Evolutionary conservation across 1,284 basidiomycete genomes (phyloP).

Genomic region (Malassezia vespertilionis): DNA sequence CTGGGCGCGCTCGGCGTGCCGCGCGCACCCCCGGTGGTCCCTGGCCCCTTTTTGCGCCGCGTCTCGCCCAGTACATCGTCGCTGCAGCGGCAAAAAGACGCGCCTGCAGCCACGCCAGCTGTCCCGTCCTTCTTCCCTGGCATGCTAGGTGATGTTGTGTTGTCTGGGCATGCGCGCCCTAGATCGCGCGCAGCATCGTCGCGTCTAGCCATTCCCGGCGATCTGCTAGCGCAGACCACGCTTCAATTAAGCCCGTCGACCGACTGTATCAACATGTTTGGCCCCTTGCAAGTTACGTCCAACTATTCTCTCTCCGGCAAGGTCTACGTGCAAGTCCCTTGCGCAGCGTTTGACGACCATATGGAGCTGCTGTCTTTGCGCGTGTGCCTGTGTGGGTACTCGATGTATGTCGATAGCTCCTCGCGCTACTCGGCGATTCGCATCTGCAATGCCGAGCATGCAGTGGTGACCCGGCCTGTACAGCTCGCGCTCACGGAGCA

Average conservation of each 20-base stretch:
- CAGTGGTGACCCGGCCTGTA: conserved; percentile 20
- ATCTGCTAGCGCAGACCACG: too few species aligned
- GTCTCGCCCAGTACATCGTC: too few species aligned
- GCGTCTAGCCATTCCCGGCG: too few species aligned
- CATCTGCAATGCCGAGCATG: conserved; percentile 27
- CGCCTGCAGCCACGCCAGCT: too few species aligned
- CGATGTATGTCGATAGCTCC: conserved; percentile 38
- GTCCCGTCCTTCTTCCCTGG: too few species aligned
- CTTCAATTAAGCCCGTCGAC: conserved; percentile 31
- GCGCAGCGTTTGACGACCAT: background rate
- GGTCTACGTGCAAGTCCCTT: conserved; percentile 13
- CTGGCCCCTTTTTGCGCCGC: too few species aligned
- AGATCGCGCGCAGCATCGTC: too few species aligned
- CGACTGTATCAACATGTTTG: conserved; percentile 42
- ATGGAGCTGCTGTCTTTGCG: conserved; percentile 26
- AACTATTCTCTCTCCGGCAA: conserved; percentile 44
- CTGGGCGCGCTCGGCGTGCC: too few species aligned
- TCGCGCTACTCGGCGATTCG: conserved; percentile 37
- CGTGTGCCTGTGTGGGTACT: conserved; percentile 34
- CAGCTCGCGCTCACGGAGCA: conserved; percentile 7
- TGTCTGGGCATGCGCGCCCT: too few species aligned
- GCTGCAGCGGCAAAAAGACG: too few species aligned
- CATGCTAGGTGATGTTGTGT: too few species aligned
- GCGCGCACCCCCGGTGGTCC: too few species aligned
- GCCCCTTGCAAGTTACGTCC: conserved; percentile 40